Conservation (phyloP, 371 early-diverging fungal genomes). For the Mortierella sp. region DNA sequence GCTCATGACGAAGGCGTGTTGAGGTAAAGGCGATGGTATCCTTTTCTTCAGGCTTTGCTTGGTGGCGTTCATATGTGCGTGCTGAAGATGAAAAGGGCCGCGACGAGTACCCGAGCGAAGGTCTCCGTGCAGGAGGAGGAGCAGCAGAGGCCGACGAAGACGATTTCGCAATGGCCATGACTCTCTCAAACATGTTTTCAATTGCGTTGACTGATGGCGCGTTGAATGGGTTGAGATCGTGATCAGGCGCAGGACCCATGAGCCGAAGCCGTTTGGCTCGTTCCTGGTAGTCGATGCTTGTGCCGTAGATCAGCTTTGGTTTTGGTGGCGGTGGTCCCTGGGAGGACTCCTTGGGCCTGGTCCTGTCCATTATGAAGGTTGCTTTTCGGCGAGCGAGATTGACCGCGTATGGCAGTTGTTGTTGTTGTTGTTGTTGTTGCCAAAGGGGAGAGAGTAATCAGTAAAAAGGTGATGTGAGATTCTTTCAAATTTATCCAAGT, state of each 20-base stretch:
- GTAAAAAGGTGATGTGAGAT: background rate
- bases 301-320: conserved; percentile 23
- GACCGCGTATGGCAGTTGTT: background rate
- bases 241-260: conserved; percentile 27
- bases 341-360: background rate
- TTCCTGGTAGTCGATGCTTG: conserved; percentile 37
- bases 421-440: background rate
- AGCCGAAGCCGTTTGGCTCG: conserved; percentile 34
- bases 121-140: background rate
- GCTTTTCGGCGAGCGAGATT: background rate
- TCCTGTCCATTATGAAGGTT: background rate
- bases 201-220: conserved; percentile 40
- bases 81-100: background rate
- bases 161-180: conserved; percentile 38
- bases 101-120: background rate
- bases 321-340: background rate
- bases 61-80: conserved; percentile 1
- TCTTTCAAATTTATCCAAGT: too few relatives aligned
- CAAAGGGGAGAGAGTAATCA: background rate
- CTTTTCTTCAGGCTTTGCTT: background rate
- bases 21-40: background rate
- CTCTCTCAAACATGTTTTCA: conserved; percentile 53
- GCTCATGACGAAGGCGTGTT: background rate
- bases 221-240: conserved; percentile 47
- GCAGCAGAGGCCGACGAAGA: background rate